Conservation (phyloP, 208 protist species). For the Porcisia hertigi region DNA sequence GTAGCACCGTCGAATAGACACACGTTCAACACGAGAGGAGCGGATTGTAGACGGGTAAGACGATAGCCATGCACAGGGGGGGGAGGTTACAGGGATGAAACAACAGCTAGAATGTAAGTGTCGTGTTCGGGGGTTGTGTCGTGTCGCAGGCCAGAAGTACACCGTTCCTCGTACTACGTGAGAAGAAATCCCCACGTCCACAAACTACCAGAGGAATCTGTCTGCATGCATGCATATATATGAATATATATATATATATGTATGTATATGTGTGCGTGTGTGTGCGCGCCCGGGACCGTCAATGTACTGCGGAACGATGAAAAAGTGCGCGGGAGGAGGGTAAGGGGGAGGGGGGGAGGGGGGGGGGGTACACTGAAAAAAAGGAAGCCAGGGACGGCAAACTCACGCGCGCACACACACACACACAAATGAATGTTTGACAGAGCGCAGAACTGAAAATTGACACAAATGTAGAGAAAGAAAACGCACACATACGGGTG, state of each 20-base stretch:
- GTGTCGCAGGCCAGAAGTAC: neutral
- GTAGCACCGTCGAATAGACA: no score
- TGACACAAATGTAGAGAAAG: neutral
- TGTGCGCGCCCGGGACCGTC: neutral
- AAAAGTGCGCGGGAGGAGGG: neutral
- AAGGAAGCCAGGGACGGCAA: no score
- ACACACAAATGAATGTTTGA: neutral
- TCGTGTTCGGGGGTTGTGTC: no score
- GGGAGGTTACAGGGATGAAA: no score
- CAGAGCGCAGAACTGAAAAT: neutral
- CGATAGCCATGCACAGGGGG: neutral
- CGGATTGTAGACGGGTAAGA: neutral
- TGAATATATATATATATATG: neutral
- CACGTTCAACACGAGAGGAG: no score
- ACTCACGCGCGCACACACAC: neutral
- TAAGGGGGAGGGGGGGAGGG: neutral
- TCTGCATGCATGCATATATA: neutral
- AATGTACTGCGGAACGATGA: neutral
- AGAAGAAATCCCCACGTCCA: no score
- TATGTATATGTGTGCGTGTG: neutral
- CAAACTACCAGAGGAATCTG: no score
- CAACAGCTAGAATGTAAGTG: no score
- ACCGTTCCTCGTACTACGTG: neutral
- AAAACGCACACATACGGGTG: neutral
- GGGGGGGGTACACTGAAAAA: neutral